These are phyloP conservation scores for Leccinum longicurvipes DNA, from an alignment of 768 basidiomycete genomes.

Conservation along the genomic window DNA sequence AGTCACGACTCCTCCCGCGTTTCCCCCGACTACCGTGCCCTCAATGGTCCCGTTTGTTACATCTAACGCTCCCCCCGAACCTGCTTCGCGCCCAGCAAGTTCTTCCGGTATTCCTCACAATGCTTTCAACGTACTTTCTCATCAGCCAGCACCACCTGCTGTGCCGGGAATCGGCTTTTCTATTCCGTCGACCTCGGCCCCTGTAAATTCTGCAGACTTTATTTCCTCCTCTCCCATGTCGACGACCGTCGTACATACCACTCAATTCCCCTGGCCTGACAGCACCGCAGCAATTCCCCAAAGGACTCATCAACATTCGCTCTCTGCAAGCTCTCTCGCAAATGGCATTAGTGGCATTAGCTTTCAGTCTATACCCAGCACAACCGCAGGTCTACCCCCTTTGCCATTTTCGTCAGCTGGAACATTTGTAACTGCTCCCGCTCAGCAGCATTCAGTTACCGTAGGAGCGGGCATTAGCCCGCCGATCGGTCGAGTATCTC, in stretches of 20 bases:
- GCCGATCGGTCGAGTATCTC: slow-evolving; percentile 51
- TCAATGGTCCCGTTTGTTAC: slow-evolving; percentile 29
- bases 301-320: slow-evolving; percentile 32
- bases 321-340: slow-evolving; percentile 30
- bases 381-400: slow-evolving; percentile 27
- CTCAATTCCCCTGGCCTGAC: slow-evolving; percentile 29
- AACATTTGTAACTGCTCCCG: slow-evolving; percentile 28
- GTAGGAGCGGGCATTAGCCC: slow-evolving; percentile 28
- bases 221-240: slow-evolving; percentile 21
- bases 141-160: slow-evolving; percentile 14
- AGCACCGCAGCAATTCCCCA: slow-evolving; percentile 24
- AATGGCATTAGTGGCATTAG: slow-evolving; percentile 17
- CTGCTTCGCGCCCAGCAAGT: slow-evolving; percentile 33
- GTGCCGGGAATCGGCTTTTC: slow-evolving; percentile 17
- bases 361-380: slow-evolving; percentile 35
- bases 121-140: slow-evolving; percentile 24
- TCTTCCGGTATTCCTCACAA: slow-evolving; percentile 26
- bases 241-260: slow-evolving; percentile 15
- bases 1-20: slow-evolving; percentile 18
- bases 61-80: slow-evolving; percentile 25
- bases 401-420: slow-evolving; percentile 31
- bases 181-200: slow-evolving; percentile 18
- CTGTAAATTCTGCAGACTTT: slow-evolving; percentile 24
- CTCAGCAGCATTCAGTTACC: slow-evolving; percentile 24
- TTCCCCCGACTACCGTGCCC: slow-evolving; percentile 23